Evolutionary conservation across 2,329 filamentous ascomycete species (phyloP).

Genomic region (Tolypocladium album): DNA sequence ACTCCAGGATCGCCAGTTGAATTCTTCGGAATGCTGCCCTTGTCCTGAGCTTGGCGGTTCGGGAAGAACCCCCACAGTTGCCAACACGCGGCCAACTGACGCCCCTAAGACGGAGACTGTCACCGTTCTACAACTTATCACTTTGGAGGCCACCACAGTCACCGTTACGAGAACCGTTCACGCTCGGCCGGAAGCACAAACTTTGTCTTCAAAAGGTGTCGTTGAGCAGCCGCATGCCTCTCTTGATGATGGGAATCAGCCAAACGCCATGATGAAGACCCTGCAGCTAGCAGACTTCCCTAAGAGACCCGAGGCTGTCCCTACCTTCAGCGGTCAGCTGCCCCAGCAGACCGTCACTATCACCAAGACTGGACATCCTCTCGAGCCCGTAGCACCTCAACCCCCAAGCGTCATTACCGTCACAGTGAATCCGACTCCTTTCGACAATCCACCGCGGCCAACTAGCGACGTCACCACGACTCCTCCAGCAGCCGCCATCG

Average conservation of each 20-base stretch:
- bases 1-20: conserved; percentile 7
- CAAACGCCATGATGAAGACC: conserved; percentile 10
- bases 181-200: conserved; percentile 4
- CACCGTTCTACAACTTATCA: conserved; percentile 7
- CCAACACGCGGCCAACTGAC: conserved; percentile 12
- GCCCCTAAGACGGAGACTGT: conserved; percentile 7
- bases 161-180: conserved; percentile 4
- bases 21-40: conserved; percentile 16
- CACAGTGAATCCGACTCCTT: neutral
- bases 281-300: conserved; percentile 3
- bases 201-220: conserved; percentile 1
- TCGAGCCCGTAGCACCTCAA: neutral
- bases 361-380: neutral
- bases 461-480: conserved; percentile 10
- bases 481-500: conserved; percentile 7
- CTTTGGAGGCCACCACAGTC: conserved; percentile 9
- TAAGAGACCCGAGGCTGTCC: conserved; percentile 6
- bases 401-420: neutral
- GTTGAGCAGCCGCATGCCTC: neutral
- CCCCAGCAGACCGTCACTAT: conserved; percentile 7
- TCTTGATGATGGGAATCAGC: neutral
- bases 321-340: neutral
- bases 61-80: conserved; percentile 12
- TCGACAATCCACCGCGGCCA: neutral
- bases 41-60: conserved; percentile 11